Evolutionary conservation across 2,329 filamentous ascomycete species (phyloP).

Genomic region (Neofusicoccum laricinum): DNA sequence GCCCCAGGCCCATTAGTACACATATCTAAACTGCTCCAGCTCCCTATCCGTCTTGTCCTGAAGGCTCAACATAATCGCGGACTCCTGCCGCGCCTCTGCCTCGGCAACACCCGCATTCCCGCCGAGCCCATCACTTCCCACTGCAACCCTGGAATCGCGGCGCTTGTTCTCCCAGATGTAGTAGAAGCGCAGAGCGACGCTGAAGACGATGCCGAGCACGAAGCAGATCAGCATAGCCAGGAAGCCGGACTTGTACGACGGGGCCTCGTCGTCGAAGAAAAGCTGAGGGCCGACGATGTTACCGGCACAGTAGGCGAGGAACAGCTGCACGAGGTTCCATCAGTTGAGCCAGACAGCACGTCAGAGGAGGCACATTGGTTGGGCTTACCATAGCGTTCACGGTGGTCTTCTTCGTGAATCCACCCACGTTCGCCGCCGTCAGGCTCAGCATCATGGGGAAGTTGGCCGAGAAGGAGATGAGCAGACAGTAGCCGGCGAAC

Average conservation of each 20-base stretch:
- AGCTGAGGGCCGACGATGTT: conserved; percentile 12
- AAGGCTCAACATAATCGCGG: conserved; percentile 12
- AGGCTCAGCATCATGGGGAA: conserved; percentile 28
- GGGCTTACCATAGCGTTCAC: conserved; percentile 7
- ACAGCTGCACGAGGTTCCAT: background rate
- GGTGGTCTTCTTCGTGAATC: conserved; percentile 32
- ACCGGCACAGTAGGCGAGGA: conserved; percentile 7
- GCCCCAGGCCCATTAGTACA: conserved; percentile 15
- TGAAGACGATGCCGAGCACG: conserved; percentile 15
- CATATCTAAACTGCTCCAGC: conserved; percentile 19
- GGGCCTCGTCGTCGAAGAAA: conserved; percentile 6
- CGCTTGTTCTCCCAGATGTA: conserved; percentile 20
- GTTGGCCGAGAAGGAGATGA: conserved; percentile 27
- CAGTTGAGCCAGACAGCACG: too few relatives aligned
- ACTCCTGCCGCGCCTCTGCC: conserved; percentile 7
- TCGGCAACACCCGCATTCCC: background rate
- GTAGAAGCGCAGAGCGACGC: conserved; percentile 18
- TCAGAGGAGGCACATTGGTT: too few relatives aligned
- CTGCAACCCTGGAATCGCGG: conserved; percentile 11
- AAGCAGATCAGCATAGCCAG: conserved; percentile 8
- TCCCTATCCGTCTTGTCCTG: conserved; percentile 20
- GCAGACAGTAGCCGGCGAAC: conserved; percentile 30
- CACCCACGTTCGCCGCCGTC: conserved; percentile 25
- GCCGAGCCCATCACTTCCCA: background rate
- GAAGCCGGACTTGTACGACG: conserved; percentile 4